Conservation (phyloP, 768 basidiomycete genomes). For the Lyophyllum decastes region DNA sequence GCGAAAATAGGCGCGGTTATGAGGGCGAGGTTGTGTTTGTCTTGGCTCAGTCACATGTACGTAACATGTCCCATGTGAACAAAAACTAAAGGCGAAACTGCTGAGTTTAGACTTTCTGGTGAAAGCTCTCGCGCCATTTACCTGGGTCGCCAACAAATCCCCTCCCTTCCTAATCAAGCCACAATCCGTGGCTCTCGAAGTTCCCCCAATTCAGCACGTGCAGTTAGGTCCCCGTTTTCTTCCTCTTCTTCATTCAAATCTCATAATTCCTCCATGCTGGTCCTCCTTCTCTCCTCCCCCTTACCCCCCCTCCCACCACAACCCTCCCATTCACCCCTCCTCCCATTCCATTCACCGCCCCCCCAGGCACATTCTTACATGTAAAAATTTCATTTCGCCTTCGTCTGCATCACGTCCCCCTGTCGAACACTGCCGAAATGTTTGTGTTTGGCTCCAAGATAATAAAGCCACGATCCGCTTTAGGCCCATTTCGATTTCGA, state of each 20-base stretch:
- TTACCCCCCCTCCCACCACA: not conserved
- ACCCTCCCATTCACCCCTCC: not conserved
- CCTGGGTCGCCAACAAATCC: slow-evolving; percentile 20
- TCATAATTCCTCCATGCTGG: not conserved
- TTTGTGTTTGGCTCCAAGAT: not conserved
- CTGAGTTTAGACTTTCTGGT: slow-evolving; percentile 29
- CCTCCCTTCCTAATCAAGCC: slow-evolving; percentile 13
- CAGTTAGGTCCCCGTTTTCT: too few relatives aligned
- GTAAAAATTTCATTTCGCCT: slow-evolving; percentile 6
- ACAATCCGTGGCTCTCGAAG: slow-evolving; percentile 18
- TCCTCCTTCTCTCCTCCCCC: slow-evolving; percentile 1
- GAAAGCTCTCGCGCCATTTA: slow-evolving; percentile 15
- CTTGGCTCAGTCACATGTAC: slow-evolving; percentile 30
- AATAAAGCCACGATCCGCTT: slow-evolving; percentile 16
- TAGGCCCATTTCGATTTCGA: slow-evolving; percentile 1
- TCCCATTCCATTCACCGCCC: not conserved
- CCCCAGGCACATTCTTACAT: slow-evolving; percentile 12
- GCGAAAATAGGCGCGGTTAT: slow-evolving; percentile 27
- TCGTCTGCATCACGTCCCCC: slow-evolving; percentile 8
- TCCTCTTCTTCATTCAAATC: too few relatives aligned
- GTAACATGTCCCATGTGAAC: slow-evolving; percentile 33
- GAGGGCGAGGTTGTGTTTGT: slow-evolving; percentile 25
- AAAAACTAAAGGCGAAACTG: not conserved
- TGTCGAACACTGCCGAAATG: slow-evolving; percentile 12
- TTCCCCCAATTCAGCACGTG: slow-evolving; percentile 13